Conservation (phyloP, 2,329 filamentous ascomycete genomes). For the Colletotrichum caudatum region DNA sequence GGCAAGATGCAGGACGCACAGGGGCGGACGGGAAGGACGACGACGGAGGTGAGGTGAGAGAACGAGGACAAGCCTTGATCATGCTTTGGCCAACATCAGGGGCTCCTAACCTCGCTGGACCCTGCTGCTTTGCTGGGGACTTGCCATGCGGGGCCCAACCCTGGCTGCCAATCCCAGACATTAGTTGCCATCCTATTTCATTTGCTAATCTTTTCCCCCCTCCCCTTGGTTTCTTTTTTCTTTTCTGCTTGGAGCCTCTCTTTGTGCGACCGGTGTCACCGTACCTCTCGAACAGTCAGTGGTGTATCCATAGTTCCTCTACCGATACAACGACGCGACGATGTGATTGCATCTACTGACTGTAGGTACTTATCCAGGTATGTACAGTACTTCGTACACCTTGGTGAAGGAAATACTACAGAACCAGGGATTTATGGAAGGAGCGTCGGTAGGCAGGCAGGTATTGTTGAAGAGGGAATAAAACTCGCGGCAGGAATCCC, state of each 20-base stretch:
- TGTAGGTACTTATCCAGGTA: no score
- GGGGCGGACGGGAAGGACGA: neutral
- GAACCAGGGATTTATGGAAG: neutral
- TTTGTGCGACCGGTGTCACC: neutral
- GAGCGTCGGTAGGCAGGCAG: no score
- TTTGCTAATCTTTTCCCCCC: constrained; percentile 5
- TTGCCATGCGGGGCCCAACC: constrained; percentile 34
- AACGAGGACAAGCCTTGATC: constrained; percentile 33
- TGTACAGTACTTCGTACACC: neutral
- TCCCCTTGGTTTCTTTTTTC: neutral
- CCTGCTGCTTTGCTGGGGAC: constrained; percentile 38
- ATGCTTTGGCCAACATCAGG: constrained; percentile 30
- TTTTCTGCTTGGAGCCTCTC: constrained; percentile 11
- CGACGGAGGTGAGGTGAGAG: no score
- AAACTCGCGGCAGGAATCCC: neutral
- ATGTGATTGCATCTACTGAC: neutral
- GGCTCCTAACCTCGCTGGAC: constrained; percentile 22
- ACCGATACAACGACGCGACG: constrained; percentile 9
- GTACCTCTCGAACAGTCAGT: constrained; percentile 1
- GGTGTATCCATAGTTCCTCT: neutral
- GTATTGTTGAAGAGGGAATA: neutral
- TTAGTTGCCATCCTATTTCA: constrained; percentile 36
- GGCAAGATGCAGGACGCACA: constrained; percentile 1
- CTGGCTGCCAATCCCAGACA: constrained; percentile 32
- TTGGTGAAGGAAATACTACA: neutral